Conservation (phyloP, 768 basidiomycete species). For the Lentinula aciculospora region DNA sequence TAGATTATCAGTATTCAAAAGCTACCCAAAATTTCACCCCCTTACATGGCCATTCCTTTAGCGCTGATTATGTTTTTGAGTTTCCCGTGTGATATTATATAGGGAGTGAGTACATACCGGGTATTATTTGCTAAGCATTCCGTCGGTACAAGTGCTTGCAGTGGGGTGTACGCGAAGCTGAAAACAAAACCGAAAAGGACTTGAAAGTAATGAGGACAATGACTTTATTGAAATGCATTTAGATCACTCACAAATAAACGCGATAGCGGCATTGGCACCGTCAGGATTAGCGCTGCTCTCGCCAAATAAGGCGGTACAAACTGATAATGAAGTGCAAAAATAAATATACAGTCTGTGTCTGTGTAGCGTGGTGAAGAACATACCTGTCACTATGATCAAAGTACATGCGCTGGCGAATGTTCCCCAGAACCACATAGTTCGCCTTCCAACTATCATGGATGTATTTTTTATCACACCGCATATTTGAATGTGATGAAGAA, state of each 20-base stretch:
- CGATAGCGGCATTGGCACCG: constrained; percentile 38
- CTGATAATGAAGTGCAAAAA: constrained; percentile 11
- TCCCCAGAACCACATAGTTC: constrained; percentile 44
- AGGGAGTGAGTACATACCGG: constrained; percentile 27
- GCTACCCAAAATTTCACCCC: constrained; percentile 11
- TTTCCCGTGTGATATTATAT: too few species aligned
- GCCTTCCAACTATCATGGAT: constrained; percentile 27
- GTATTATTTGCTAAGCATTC: constrained; percentile 53
- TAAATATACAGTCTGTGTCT: neutral
- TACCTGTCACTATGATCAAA: constrained; percentile 36
- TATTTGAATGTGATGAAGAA: neutral
- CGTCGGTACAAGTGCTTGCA: constrained; percentile 52
- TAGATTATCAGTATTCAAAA: neutral
- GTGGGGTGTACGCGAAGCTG: constrained; percentile 51
- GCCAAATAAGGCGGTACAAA: constrained; percentile 36
- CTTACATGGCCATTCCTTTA: constrained; percentile 56
- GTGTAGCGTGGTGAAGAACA: neutral
- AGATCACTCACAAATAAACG: constrained; percentile 36
- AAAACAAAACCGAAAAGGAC: constrained; percentile 52
- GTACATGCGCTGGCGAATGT: constrained; percentile 31
- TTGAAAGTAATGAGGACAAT: constrained; percentile 15
- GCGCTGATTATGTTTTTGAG: constrained; percentile 26
- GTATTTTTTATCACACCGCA: neutral
- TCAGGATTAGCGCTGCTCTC: constrained; percentile 25
- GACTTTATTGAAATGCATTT: neutral